Conservation (phyloP, 139 green algal genomes). For the Auxenochlorella pyrenoidosa region DNA sequence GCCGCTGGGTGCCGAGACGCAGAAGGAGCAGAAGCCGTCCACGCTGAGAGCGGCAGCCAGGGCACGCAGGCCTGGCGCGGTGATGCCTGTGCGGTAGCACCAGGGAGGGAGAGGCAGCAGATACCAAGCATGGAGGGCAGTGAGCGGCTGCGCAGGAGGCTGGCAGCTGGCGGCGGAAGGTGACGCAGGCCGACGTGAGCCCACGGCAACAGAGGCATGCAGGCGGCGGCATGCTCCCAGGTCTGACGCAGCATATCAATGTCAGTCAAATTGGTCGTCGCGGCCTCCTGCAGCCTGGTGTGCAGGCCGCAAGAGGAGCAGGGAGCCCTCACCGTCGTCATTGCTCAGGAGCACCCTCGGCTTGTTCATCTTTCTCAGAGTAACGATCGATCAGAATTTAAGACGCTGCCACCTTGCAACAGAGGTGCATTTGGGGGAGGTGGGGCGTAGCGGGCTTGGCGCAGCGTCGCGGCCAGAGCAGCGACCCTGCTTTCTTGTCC, state of each 20-base stretch:
- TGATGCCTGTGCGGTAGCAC: constrained; percentile 53
- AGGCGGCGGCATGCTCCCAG: no score
- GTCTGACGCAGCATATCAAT: no score
- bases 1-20: constrained; percentile 60
- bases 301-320: background rate
- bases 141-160: background rate
- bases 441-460: no score
- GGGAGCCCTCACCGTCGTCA: constrained; percentile 57
- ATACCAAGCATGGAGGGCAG: no score
- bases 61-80: constrained; percentile 65
- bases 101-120: background rate
- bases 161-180: background rate
- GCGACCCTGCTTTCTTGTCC: no score
- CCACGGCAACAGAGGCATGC: no score
- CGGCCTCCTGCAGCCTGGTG: no score
- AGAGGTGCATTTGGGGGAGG: background rate
- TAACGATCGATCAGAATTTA: background rate
- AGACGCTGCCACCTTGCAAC: background rate
- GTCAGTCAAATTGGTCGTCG: no score
- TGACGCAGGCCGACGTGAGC: background rate
- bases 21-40: constrained; percentile 47
- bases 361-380: background rate
- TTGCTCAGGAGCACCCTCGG: constrained; percentile 69
- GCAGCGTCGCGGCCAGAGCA: no score
- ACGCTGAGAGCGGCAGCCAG: constrained; percentile 54